Conservation (phyloP, 2,329 filamentous ascomycete species). For the Stylonectria norvegica region DNA sequence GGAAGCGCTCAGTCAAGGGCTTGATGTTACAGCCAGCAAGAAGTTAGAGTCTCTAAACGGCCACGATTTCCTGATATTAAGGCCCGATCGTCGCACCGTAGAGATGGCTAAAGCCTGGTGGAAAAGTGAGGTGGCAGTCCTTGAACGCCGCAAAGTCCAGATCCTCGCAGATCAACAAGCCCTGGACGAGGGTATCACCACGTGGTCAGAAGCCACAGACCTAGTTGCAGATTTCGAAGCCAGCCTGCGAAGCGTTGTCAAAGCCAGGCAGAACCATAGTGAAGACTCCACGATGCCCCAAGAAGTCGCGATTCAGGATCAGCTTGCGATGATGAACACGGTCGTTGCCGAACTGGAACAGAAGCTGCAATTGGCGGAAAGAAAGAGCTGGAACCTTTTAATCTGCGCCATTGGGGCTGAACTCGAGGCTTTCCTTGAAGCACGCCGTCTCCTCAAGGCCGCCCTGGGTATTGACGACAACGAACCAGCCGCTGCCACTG, state of each 20-base stretch:
- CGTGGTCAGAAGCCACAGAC: slow-evolving; percentile 63
- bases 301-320: slow-evolving; percentile 40
- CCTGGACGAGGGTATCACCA: slow-evolving; percentile 60
- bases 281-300: slow-evolving; percentile 31
- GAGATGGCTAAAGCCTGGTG: slow-evolving; percentile 71
- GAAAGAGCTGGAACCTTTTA: slow-evolving; percentile 68
- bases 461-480: slow-evolving; percentile 14
- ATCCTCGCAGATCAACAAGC: slow-evolving; percentile 62
- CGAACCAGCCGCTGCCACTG: slow-evolving; percentile 6
- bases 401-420: slow-evolving; percentile 75
- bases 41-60: slow-evolving; percentile 36
- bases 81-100: slow-evolving; percentile 62
- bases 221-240: slow-evolving; percentile 64
- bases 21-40: slow-evolving; percentile 13
- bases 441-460: slow-evolving; percentile 50
- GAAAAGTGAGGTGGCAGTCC: slow-evolving; percentile 57
- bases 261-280: slow-evolving; percentile 22
- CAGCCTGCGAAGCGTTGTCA: slow-evolving; percentile 56
- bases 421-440: slow-evolving; percentile 62
- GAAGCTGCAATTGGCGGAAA: slow-evolving; percentile 53
- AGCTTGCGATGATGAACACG: slow-evolving; percentile 54
- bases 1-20: slow-evolving; percentile 35
- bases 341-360: slow-evolving; percentile 55
- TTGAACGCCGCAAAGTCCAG: slow-evolving; percentile 52
- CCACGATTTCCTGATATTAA: slow-evolving; percentile 56